Evolutionary conservation across 2,329 filamentous ascomycete species (phyloP), one percentile per base, ranked within the genome.

Genomic region (Monosporascus sp.): DNA sequence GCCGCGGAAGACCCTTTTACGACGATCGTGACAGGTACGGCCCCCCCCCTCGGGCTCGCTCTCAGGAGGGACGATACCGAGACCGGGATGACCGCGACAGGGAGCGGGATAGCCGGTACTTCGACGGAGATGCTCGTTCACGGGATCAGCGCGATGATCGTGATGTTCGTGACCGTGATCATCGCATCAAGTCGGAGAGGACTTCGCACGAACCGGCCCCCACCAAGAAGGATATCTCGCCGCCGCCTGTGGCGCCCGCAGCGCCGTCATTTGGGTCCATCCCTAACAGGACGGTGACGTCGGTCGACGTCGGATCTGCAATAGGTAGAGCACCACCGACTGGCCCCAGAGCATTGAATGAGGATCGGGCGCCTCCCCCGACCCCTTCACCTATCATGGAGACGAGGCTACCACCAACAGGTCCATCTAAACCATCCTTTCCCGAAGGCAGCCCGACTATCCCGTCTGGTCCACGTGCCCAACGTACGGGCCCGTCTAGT

Each of bases 1-100:
- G 72, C 44, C 74, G 77, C 35, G 76, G 76, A 11, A 74, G 79
- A 20, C 75, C 76, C 1, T 79, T 78, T 48, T 84, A 82, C 58
- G 82, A 86, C 53, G 86, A 88, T 55, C 78, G 81, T 14, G 87
- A 88, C 60, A 65, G 67, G 54, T 68, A 65, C 50, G 59, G 58
- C 40, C 56, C 62, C 8, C 72, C 77, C 51, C 80, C 79, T 18
- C 76, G 87, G 62, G 86, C 83, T 62, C 79, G 85, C 57, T 87
- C 85, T 58, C 81, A 85, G 63, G 83, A 86, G 63, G 81, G 84
- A 53, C 80, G 80, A 37, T 82, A 79, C 20, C 75, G 80, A 47
- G 80, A 83, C 7, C 73, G 67, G 51, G 73, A 75, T 37, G 70
- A 74, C 45, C 70, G 70, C 37, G 71, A 74, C 44, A 65, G 65